phyloP scores from a whole-genome alignment of 2,329 filamentous ascomycete species.

The Epichloe sylvatica region DNA sequence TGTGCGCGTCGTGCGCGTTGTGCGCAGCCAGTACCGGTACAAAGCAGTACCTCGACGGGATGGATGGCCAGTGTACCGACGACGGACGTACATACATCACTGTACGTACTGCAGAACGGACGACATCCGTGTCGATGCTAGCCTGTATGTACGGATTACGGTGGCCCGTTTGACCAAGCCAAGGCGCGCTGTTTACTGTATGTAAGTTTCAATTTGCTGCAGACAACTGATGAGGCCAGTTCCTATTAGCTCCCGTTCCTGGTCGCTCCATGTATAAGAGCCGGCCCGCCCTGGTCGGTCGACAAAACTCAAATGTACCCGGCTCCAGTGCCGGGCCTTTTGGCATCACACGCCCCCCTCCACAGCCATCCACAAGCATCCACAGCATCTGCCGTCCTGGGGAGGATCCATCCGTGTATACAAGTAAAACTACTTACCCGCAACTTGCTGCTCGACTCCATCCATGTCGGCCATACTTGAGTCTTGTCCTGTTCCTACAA shows the following conservation, averaged over 20 bases:
- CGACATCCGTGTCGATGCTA: conserved; percentile 6
- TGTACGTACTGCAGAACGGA: background rate
- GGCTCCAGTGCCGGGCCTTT: conserved; percentile 36
- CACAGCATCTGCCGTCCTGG: conserved; percentile 28
- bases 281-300: conserved; percentile 21
- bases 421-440: conserved; percentile 33
- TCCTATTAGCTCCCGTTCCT: conserved; percentile 23
- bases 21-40: background rate
- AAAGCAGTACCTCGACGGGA: background rate
- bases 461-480: conserved; percentile 5
- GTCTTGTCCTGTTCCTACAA: conserved; percentile 3
- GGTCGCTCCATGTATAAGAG: conserved; percentile 16
- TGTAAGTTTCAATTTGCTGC: conserved; percentile 5
- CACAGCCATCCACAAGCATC: conserved; percentile 8
- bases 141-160: background rate
- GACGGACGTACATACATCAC: background rate
- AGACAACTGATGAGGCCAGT: background rate
- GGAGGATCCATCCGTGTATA: conserved; percentile 22
- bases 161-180: conserved; percentile 1
- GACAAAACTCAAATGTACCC: conserved; percentile 13
- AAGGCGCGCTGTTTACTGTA: conserved; percentile 1
- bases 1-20: background rate
- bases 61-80: background rate
- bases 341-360: conserved; percentile 33
- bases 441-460: conserved; percentile 17